A percentile compares a stretch with the other conserved stretches of the same genome.
phyloP scores from a whole-genome alignment of 225 moss, liverwort and hornwort species.

The Ulota crispa region DNA sequence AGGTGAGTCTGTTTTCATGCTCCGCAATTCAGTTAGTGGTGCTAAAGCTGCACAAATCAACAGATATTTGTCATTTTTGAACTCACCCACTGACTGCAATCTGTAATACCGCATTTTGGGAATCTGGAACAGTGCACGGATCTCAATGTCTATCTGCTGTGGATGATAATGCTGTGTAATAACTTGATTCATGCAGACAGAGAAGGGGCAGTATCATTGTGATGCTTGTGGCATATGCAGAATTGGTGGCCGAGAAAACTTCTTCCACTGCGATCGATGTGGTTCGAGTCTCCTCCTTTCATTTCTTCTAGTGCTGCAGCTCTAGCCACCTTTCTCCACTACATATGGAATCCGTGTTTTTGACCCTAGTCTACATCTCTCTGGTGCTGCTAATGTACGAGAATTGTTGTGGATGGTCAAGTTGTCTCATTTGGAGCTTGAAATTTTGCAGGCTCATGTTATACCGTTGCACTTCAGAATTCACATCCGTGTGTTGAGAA shows the following conservation, averaged over 20 bases:
- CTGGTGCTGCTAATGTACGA: background rate
- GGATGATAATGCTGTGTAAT: background rate
- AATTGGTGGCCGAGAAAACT: conserved; percentile 89
- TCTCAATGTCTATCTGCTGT: background rate
- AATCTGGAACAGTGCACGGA: background rate
- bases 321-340: background rate
- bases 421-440: background rate
- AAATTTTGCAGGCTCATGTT: conserved; percentile 43
- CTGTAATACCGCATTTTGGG: background rate
- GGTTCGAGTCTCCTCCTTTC: conserved; percentile 24
- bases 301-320: background rate
- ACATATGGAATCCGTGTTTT: background rate
- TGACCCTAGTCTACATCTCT: background rate
- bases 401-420: background rate
- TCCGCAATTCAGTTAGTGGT: background rate
- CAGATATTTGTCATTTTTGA: background rate
- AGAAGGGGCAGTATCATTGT: conserved; percentile 89
- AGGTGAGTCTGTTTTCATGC: conserved; percentile 41
- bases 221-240: conserved; percentile 98
- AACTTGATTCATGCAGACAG: conserved; percentile 41
- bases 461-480: conserved; percentile 32
- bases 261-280: conserved; percentile 80
- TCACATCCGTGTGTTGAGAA: conserved; percentile 62
- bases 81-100: background rate
- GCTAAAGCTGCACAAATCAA: background rate